Evolutionary conservation across 2,329 filamentous ascomycete genomes (phyloP), one percentile per base, ranked within the genome.

Genomic region (Aspergillus costaricaensis): DNA sequence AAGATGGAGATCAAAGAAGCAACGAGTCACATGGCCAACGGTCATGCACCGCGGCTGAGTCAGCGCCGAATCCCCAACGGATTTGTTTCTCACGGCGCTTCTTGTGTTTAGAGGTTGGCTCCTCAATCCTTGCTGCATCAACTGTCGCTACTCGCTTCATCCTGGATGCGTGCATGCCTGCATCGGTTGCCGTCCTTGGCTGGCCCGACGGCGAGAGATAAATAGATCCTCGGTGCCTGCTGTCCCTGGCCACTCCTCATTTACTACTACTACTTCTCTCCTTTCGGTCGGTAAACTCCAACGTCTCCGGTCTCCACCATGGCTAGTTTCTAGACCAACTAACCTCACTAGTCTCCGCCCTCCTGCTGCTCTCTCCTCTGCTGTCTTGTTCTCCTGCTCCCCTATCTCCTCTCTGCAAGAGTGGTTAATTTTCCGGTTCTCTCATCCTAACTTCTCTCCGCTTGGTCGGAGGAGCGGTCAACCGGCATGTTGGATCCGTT

Each of bases 401-500:
- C 58, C 58, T 32, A 50, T 49, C 57, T 61, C 59, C 57, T 58
- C 52, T 50, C 58, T 44, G 53, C 49, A 54, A 62, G 27, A 44
- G 64, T 60, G 61, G 58, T 23, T n/a, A 41, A 54, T 19, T 38
- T 47, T 50, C 57, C 60, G 53, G 50, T 57, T 56, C 55, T 30
- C 17, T 27, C 36, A 19, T 57, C 55, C 44, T n/a, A 52, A 21
- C 10, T 32, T 30, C 53, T 47, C 30, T 51, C 48, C 43, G 53
- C 58, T 51, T 49, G 23, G 12, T 17, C 17, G 21, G 50, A 30
- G 60, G 54, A 50, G 62, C 53, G 62, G 64, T 64, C 63, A 57
- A 53, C 50, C 65, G 73, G 57, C 52, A 81, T 81, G 79, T 69
- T 80, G 62, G 79, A 81, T 63, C 79, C 79, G 54, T 66, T 80